A percentile compares a stretch with the other conserved stretches of the same genome.
These are phyloP conservation scores for Bothriochloa decipiens DNA, from an alignment of 176 grass and related monocot species.

Conservation along the genomic window DNA sequence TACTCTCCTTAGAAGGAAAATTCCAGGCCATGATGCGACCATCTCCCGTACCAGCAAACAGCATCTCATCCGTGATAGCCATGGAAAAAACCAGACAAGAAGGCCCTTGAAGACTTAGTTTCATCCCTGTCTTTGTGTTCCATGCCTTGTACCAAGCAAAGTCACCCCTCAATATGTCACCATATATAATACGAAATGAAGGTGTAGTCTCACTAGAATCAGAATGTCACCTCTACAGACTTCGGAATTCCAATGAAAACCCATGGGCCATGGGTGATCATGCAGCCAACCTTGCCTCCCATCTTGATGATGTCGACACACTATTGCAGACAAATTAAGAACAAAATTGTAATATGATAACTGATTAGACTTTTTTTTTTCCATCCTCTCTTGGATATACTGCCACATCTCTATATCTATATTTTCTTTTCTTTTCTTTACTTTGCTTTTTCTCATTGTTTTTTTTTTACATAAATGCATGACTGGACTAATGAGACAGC, in stretches of 20 bases:
- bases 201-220: neutral
- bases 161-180: neutral
- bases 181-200: conserved; percentile 19
- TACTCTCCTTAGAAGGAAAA: conserved; percentile 36
- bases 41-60: conserved; percentile 51
- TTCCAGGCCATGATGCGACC: conserved; percentile 49
- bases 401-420: conserved; percentile 7
- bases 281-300: conserved; percentile 55
- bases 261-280: conserved; percentile 49
- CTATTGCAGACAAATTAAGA: conserved; percentile 53
- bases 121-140: conserved; percentile 49
- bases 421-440: neutral
- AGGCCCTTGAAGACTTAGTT: conserved; percentile 43
- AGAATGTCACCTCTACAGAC: conserved; percentile 40
- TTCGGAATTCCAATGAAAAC: conserved; percentile 48
- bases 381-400: conserved; percentile 10
- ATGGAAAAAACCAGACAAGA: conserved; percentile 57
- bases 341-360: conserved; percentile 31
- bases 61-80: conserved; percentile 39
- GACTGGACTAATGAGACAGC: neutral
- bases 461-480: conserved; percentile 22
- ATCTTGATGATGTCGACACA: conserved; percentile 49
- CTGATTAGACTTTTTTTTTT: conserved; percentile 32
- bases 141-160: conserved; percentile 32
- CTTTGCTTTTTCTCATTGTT: conserved; percentile 13